Evolutionary conservation across 352 stramenopile genomes (phyloP).

Genomic region (Globisporangium nodosum): DNA sequence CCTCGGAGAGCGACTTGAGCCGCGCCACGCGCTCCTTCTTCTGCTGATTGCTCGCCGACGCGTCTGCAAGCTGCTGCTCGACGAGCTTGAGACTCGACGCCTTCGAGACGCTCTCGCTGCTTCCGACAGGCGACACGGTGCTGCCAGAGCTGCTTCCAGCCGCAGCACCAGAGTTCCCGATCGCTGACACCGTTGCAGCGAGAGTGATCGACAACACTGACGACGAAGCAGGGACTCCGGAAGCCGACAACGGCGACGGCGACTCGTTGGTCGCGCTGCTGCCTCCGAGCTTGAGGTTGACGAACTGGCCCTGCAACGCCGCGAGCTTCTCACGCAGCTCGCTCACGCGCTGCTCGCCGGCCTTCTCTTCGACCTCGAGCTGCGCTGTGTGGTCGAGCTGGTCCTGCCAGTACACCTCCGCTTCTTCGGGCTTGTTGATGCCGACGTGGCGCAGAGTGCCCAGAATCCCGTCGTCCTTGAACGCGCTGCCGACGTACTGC

Average conservation of each 20-base stretch:
- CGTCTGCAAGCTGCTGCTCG: slow-evolving; percentile 57
- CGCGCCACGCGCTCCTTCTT: slow-evolving; percentile 63
- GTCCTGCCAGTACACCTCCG: slow-evolving; percentile 72
- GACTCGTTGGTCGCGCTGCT: slow-evolving; percentile 14
- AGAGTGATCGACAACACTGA: background rate
- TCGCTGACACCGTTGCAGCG: background rate
- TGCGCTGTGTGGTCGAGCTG: slow-evolving; percentile 68
- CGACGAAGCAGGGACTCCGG: background rate
- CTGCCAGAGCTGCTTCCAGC: background rate
- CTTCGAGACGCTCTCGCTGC: slow-evolving; percentile 18
- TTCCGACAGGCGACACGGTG: background rate
- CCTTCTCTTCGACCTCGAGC: slow-evolving; percentile 56
- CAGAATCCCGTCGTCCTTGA: slow-evolving; percentile 69
- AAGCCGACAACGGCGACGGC: background rate
- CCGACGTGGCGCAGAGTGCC: slow-evolving; percentile 67
- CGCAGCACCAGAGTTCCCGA: background rate
- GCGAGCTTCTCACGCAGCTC: slow-evolving; percentile 59
- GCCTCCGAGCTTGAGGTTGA: slow-evolving; percentile 70
- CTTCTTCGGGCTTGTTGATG: slow-evolving; percentile 73
- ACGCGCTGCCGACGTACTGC: slow-evolving; percentile 63
- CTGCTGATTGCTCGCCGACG: slow-evolving; percentile 41
- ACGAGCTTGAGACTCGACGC: slow-evolving; percentile 55
- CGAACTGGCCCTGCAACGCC: slow-evolving; percentile 47
- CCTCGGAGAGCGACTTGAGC: slow-evolving; percentile 56
- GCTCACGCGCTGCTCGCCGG: slow-evolving; percentile 49